Evolutionary conservation across 2,329 filamentous ascomycete genomes (phyloP), one percentile per base, ranked within the genome.

Genomic region (Fusarium sp.): DNA sequence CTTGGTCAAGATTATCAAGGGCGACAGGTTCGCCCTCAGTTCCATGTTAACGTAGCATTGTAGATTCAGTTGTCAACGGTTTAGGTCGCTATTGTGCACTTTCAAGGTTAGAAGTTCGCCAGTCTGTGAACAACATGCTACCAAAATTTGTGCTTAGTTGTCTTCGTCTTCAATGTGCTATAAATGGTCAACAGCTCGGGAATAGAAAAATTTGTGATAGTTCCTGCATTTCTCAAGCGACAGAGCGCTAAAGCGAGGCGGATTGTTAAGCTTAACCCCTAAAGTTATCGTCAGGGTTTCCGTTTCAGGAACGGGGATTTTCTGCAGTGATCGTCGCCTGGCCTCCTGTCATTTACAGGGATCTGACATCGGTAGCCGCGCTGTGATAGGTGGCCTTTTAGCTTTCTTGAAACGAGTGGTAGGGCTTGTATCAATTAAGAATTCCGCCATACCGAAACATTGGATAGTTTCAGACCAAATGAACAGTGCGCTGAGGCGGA

Each of bases 331-430:
- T 53, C 28, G n/a, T 65, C 59, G n/a, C 10, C 15, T 30, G 32
- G 48, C 32, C 39, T 20, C 23, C 36, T 42, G 4, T 20, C 24
- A 32, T 2, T 8, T 19, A 12, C 60, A 61, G 34, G 65, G 65
- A 7, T 50, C 3, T 9, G 10, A 17, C 17, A 4, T 8, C 2
- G 17, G 42, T 20, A 48, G 9, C 43, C 28, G 14, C 3, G 4
- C 20, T 19, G 8, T 59, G 61, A 68, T 68, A 67, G 66, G 66
- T 66, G 66, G 66, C 36, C 39, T 69, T 68, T 56, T 61, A 40
- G 14, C 23, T 12, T 11, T 11, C 21, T 40, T 68, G 65, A 68
- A 68, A 68, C 65, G 32, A 48, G 44, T 44, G 10, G 45, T 49
- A 23, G 14, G 17, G 34, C n/a, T 24, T 63, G 65, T 69, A 26